Evolutionary conservation across 345 rosid species (phyloP), one percentile per base, ranked within the genome.

Genomic region (Lagerstroemia speciosa): DNA sequence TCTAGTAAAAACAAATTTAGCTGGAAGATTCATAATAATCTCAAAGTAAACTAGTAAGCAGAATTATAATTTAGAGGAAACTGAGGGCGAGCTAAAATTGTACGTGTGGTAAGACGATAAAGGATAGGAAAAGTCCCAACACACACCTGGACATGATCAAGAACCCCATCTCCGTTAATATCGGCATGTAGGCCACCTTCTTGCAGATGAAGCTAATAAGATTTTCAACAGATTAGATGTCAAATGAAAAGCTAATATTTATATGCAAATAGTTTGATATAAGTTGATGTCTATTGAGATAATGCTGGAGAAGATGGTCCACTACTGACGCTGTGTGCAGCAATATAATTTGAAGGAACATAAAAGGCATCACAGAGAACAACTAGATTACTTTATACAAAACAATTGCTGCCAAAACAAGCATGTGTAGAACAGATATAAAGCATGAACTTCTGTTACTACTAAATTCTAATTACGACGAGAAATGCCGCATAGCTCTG

Each of bases 171-270:
- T 66, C 99, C 99, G 61, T 95, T 92, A 68, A 95, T 87, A 81
- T 95, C 98, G 38, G 98, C 99, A 82, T 95, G 99, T 78, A 95
- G 96, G 66, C 99, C 98, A 53, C 99, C 99, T 86, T 92, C 99
- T 78, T 69, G 97, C 66, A 95, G 89, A 83, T 89, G 93, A 81
- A 95, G 97, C 99, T 90, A 81, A 69, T 37, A 61, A 79, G 69
- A 75, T 67, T 53, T 27, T 58, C 67, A 77, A 73, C 31, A 14
- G 62, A 41, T 41, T 69, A 69, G 61, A 30, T 33, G 63, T 73
- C 33, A 71, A 57, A 62, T 24, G 3, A 22, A 62, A 62, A 67
- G 32, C 1, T 37, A 12, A 40, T n/a, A 38, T 26, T 20, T 32
- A 16, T 24, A 33, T 37, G 11, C 26, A 34, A 32, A 16, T 17